Evolutionary conservation across 257 asterid genomes (phyloP).

Genomic region (Solanum bukasovii): DNA sequence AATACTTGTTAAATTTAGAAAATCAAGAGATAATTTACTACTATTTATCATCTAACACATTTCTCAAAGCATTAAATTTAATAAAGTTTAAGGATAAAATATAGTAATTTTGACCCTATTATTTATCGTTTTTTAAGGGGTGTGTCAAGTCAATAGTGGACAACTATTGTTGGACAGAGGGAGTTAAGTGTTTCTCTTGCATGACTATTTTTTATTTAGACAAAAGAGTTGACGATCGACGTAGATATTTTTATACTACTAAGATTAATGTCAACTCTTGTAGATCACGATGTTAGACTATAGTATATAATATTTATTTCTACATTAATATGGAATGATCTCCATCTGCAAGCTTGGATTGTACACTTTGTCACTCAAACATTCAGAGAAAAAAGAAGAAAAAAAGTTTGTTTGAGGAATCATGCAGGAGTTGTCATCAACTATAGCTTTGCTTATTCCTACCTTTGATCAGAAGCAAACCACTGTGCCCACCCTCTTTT

Average conservation of each 20-base stretch:
- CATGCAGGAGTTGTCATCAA: background rate
- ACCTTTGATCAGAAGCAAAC: constrained; percentile 18
- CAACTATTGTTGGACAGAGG: too few species aligned
- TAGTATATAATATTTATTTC: background rate
- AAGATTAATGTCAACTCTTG: background rate
- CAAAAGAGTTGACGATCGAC: background rate
- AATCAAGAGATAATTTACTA: too few species aligned
- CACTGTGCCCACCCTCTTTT: background rate
- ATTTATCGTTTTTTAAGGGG: too few species aligned
- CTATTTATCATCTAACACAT: too few species aligned
- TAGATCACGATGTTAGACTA: background rate
- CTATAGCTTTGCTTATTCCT: constrained; percentile 1
- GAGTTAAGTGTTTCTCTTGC: background rate
- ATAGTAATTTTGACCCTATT: too few species aligned
- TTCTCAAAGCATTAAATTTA: too few species aligned
- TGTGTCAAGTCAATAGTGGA: too few species aligned
- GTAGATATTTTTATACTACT: background rate
- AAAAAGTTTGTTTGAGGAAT: background rate
- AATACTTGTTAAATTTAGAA: too few species aligned
- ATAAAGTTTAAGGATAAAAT: too few species aligned
- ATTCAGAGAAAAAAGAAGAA: background rate
- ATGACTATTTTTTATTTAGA: background rate
- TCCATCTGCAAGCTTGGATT: background rate
- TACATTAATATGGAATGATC: background rate
- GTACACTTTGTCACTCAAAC: background rate